phyloP scores from a whole-genome alignment of 345 rosid species.

The Sapria himalayana region DNA sequence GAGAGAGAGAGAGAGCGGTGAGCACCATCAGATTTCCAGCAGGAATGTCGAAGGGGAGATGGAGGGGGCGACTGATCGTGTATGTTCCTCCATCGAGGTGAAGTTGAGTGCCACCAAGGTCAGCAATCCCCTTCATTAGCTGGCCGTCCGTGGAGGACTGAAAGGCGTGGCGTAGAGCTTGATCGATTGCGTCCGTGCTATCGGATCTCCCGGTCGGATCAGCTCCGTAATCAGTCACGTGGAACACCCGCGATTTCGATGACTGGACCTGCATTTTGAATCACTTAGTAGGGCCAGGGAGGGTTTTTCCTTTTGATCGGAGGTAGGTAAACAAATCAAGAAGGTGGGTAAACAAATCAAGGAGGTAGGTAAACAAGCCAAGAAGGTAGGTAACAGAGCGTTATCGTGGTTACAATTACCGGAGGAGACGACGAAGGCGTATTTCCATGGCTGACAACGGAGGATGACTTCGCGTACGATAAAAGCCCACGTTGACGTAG shows the following conservation, averaged over 20 bases:
- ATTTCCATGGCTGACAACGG: background rate
- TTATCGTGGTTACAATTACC: background rate
- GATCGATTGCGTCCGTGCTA: constrained; percentile 9
- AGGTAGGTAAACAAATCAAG: background rate
- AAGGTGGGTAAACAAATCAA: too few species aligned
- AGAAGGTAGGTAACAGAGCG: background rate
- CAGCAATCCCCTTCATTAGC: constrained; percentile 2
- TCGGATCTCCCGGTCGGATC: constrained; percentile 10
- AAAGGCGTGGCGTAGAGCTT: constrained; percentile 7
- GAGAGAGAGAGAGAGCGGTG: too few species aligned
- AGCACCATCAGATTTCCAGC: constrained; percentile 10
- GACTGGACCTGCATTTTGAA: constrained; percentile 4
- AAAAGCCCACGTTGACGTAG: background rate
- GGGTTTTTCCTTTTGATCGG: background rate
- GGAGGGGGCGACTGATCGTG: constrained; percentile 9
- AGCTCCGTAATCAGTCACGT: constrained; percentile 6
- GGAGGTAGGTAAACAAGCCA: background rate
- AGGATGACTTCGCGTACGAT: constrained; percentile 4
- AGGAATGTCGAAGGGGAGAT: constrained; percentile 3
- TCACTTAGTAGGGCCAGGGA: background rate
- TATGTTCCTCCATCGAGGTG: constrained; percentile 12
- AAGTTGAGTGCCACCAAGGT: constrained; percentile 10
- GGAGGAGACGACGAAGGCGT: constrained; percentile 1
- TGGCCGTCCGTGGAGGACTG: constrained; percentile 4
- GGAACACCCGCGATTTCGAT: background rate